phyloP scores from a whole-genome alignment of 2,329 filamentous ascomycete species.

The Paraphaeosphaeria minitans region DNA sequence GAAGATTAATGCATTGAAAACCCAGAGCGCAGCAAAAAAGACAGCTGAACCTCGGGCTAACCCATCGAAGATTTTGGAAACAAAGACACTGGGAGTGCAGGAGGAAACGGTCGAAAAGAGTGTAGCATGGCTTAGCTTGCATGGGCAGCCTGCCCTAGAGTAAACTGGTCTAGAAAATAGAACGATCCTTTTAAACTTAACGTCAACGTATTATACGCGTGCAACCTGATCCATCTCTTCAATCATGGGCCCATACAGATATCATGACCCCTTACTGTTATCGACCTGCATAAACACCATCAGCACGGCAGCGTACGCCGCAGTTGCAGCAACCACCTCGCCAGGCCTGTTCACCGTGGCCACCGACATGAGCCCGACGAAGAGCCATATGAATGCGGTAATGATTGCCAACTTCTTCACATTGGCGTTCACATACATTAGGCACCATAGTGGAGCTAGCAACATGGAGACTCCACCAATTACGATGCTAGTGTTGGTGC shows the following conservation, averaged over 20 bases:
- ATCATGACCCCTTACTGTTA: background rate
- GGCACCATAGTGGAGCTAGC: conserved; percentile 30
- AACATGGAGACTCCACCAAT: conserved; percentile 24
- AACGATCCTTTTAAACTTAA: background rate
- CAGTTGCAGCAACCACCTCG: conserved; percentile 28
- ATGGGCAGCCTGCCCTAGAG: conserved; percentile 4
- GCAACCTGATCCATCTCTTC: background rate
- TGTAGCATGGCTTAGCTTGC: conserved; percentile 4
- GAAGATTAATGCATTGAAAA: background rate
- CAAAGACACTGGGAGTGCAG: background rate
- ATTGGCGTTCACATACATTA: conserved; percentile 17
- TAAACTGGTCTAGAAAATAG: background rate
- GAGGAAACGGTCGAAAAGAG: conserved; percentile 7
- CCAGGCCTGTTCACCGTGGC: conserved; percentile 24
- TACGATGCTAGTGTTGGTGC: conserved; percentile 24
- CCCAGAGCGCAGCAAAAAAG: background rate
- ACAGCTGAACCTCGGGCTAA: background rate
- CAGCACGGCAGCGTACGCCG: conserved; percentile 29
- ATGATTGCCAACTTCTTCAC: conserved; percentile 22
- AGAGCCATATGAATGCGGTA: conserved; percentile 28
- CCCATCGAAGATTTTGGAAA: background rate
- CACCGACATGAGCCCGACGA: conserved; percentile 20
- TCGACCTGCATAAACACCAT: conserved; percentile 30
- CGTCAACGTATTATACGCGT: background rate
- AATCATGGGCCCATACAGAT: background rate